Evolutionary conservation across 345 rosid species (phyloP), one percentile per base, ranked within the genome.

Genomic region (Heritiera littoralis): DNA sequence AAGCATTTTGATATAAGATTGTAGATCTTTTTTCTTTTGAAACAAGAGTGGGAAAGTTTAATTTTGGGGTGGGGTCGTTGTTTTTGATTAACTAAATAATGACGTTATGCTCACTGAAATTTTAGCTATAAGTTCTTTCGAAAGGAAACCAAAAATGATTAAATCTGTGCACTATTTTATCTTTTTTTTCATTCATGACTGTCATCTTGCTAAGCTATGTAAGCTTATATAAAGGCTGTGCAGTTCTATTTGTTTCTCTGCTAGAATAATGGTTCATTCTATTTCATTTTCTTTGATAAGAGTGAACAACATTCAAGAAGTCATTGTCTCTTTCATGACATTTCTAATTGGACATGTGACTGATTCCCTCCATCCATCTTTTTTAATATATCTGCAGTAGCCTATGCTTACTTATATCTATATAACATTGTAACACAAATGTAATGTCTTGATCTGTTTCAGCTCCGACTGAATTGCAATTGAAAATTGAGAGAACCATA

Each of bases 401-500:
- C 20, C 30, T 12, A 35, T 41, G 56, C n/a, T 40, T 68, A 20
- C n/a, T 20, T 49, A 38, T 23, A 9, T 51, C 61, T 60, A 32
- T 74, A 15, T 55, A 64, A 46, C 41, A 20, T 58, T 38, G 18
- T 58, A 40, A 77, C n/a, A 17, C 41, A 78, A 32, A 18, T 68
- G 35, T 30, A 80, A 51, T 80, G 38, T 54, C 66, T 71, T 80
- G 49, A 61, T 66, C 74, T 77, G 43, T 81, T 77, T 69, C 85
- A 61, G 70, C 80, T 66, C 91, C 92, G 20, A 23, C 74, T 52
- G 91, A 85, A 84, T 76, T 91, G 84, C 91, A 88, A 88, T 78
- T 79, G 75, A 87, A 86, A 85, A 88, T 93, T 41, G 98, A 96
- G 83, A 91, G 89, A 84, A 78, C 83, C 74, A 84, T 94, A 79